These are phyloP conservation scores for Scleromitrula shiraiana DNA, from an alignment of 2,329 filamentous ascomycete genomes.

Conservation along the genomic window DNA sequence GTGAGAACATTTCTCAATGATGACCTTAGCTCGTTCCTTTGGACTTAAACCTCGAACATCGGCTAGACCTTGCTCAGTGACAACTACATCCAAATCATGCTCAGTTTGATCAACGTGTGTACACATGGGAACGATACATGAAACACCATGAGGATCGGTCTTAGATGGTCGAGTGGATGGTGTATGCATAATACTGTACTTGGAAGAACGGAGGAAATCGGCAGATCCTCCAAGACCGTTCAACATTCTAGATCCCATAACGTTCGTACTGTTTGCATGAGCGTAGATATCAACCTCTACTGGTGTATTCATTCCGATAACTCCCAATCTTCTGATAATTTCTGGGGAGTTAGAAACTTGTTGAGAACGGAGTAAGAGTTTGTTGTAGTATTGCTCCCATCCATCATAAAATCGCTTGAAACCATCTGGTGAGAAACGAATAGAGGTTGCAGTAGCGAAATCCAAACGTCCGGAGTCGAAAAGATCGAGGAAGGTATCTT, in stretches of 20 bases:
- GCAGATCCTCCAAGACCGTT: slow-evolving; percentile 77
- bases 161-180: slow-evolving; percentile 74
- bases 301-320: slow-evolving; percentile 93
- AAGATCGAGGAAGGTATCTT: slow-evolving; percentile 87
- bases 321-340: slow-evolving; percentile 78
- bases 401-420: slow-evolving; percentile 86
- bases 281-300: slow-evolving; percentile 94
- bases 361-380: slow-evolving; percentile 80
- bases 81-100: slow-evolving; percentile 84
- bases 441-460: slow-evolving; percentile 83
- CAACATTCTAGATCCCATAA: slow-evolving; percentile 82
- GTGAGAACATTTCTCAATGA: slow-evolving; percentile 81
- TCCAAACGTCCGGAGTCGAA: slow-evolving; percentile 83
- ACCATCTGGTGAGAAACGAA: slow-evolving; percentile 83
- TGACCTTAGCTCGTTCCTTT: slow-evolving; percentile 71
- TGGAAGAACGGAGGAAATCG: slow-evolving; percentile 70
- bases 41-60: slow-evolving; percentile 78
- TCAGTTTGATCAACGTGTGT: slow-evolving; percentile 91
- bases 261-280: slow-evolving; percentile 84
- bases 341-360: slow-evolving; percentile 84
- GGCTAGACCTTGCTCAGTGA: slow-evolving; percentile 68
- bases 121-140: slow-evolving; percentile 88
- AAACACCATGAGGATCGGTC: slow-evolving; percentile 72
- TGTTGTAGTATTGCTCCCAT: slow-evolving; percentile 72
- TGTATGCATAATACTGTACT: slow-evolving; percentile 92